Evolutionary conservation across 345 rosid genomes (phyloP), one percentile per base, ranked within the genome.

Genomic region (Combretum micranthum): DNA sequence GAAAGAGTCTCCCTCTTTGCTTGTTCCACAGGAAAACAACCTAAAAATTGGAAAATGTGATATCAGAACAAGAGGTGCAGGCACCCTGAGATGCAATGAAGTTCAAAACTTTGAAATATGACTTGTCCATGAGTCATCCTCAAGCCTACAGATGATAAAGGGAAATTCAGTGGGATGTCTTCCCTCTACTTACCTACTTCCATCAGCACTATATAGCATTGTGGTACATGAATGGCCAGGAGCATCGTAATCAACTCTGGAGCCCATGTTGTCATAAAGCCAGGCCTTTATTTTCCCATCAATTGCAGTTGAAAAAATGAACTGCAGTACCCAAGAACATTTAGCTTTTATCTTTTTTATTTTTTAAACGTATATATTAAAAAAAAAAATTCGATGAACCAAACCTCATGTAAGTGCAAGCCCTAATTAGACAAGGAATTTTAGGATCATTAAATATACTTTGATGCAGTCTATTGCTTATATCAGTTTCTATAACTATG

Each of bases 271-370:
- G 69, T 89, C 95, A 77, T 86, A 89, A 15, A 86, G 80, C 95
- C 97, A 89, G 16, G 86, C 91, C 74, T 89, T 89, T 64, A 89
- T 86, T 67, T 86, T 89, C 61, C 97, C 97, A 77, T 89, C 87
- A 42, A 73, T 61, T 61, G 88, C 86, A 50, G 91, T 86, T 42
- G 95, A 84, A 69, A 86, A 86, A 60, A 89, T 76, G 69, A 82
- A 89, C 97, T 89, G 80, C 74, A 50, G 13, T 19, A 19, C 23
- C 25, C 20, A 19, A 50, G 2, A 15, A 13, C 20, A 19, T 14
- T 50, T 32, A 17, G 4, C 16, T 45, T 2, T 45, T 2, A n/a
- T 3, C 48, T 13, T 45, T 45, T 13, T 13, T 45, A 3, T 13
- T 45, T 45, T 45, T 25, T 3, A 25, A 25, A 25, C 3, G 6